Evolutionary conservation across 805 yeast species (phyloP).

Genomic region (Candida coleopterorum): DNA sequence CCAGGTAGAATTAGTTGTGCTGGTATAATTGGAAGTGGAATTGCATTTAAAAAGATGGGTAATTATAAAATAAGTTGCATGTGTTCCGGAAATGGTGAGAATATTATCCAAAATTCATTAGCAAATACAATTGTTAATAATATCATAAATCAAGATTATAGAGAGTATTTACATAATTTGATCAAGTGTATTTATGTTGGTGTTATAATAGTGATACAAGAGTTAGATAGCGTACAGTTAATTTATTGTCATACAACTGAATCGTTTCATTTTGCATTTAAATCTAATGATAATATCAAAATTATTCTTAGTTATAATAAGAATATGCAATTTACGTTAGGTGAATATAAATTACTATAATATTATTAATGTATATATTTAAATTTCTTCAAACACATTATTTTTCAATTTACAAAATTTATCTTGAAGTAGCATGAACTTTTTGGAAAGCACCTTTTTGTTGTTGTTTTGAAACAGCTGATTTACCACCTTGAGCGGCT

Average conservation of each 20-base stretch:
- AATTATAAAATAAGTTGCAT: constrained; percentile 24
- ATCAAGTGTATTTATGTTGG: constrained; percentile 27
- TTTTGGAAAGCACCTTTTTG: constrained; percentile 98
- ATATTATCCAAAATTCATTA: constrained; percentile 41
- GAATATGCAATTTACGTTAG: constrained; percentile 19
- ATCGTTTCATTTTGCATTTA: constrained; percentile 30
- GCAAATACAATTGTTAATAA: constrained; percentile 24
- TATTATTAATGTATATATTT: constrained; percentile 5
- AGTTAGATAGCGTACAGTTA: constrained; percentile 8
- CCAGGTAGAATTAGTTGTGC: constrained; percentile 54
- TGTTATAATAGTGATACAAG: constrained; percentile 17
- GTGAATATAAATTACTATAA: constrained; percentile 17
- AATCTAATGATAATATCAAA: constrained; percentile 12
- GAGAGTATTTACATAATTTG: constrained; percentile 14
- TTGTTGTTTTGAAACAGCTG: constrained; percentile 80
- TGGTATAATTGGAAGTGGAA: constrained; percentile 44
- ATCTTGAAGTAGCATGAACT: constrained; percentile 96
- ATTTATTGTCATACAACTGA: constrained; percentile 38
- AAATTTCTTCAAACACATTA: not conserved
- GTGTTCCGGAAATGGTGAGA: constrained; percentile 59
- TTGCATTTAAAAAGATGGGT: constrained; percentile 19
- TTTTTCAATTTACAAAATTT: constrained; percentile 35
- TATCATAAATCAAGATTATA: constrained; percentile 12
- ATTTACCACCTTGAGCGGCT: constrained; percentile 65
- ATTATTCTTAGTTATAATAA: constrained; percentile 21